A percentile compares a stretch with the other conserved stretches of the same genome.
Evolutionary conservation across 1,139 yeast species (phyloP).

Genomic region (Diutina mesorugosa): DNA sequence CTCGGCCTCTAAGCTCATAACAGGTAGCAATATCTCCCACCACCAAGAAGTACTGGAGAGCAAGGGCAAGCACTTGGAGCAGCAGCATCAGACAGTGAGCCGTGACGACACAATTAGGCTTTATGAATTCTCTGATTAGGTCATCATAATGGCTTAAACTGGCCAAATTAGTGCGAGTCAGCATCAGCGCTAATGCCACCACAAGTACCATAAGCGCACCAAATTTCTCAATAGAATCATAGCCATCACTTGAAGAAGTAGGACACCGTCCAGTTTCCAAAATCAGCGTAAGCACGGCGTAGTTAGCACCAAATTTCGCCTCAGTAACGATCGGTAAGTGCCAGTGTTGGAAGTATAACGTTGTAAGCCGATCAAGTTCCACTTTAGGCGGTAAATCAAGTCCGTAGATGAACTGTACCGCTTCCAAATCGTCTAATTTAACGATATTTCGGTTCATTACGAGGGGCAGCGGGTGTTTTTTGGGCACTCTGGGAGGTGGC

Average conservation of each 20-base stretch:
- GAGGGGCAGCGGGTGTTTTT: neutral
- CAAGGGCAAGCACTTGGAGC: conserved; percentile 55
- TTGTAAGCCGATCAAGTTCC: conserved; percentile 43
- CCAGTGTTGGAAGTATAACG: conserved; percentile 70
- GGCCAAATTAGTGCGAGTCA: conserved; percentile 1
- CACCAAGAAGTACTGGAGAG: conserved; percentile 59
- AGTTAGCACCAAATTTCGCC: conserved; percentile 47
- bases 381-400: conserved; percentile 26
- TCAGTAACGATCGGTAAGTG: conserved; percentile 65
- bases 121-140: conserved; percentile 39
- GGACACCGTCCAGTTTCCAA: conserved; percentile 12
- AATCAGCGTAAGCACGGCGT: conserved; percentile 32
- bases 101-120: conserved; percentile 38
- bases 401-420: conserved; percentile 28
- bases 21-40: conserved; percentile 65
- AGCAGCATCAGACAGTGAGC: conserved; percentile 53
- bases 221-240: conserved; percentile 37
- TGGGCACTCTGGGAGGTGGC: neutral
- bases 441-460: conserved; percentile 7
- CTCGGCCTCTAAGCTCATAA: conserved; percentile 64
- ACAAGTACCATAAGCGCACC: conserved; percentile 49
- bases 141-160: conserved; percentile 34
- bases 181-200: conserved; percentile 43
- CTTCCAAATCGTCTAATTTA: conserved; percentile 18
- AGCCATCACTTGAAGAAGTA: conserved; percentile 4